These are phyloP conservation scores for Pugionium cornutum DNA, from an alignment of 345 rosid genomes.

Conservation along the genomic window DNA sequence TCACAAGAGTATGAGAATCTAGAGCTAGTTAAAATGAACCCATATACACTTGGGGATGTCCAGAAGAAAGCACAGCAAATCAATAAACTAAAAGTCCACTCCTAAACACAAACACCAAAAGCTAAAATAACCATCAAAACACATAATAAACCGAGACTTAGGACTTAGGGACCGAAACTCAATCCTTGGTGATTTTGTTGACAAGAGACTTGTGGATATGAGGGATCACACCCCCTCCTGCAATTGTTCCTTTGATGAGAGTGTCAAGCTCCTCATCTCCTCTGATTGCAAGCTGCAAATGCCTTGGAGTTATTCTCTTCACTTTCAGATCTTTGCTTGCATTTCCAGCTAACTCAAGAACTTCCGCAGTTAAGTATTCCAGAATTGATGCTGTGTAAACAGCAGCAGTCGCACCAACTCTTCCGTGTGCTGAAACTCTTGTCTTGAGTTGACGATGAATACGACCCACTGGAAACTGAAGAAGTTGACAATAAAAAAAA, in stretches of 20 bases:
- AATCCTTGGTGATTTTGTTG: slow-evolving; percentile 77
- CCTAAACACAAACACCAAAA: slow-evolving; percentile 17
- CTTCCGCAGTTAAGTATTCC: slow-evolving; percentile 75
- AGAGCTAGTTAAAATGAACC: slow-evolving; percentile 12
- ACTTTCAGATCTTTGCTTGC: slow-evolving; percentile 78
- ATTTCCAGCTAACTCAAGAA: slow-evolving; percentile 74
- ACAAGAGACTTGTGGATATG: slow-evolving; percentile 91
- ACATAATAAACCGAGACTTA: not conserved
- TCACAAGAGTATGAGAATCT: slow-evolving; percentile 18
- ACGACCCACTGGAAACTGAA: slow-evolving; percentile 77
- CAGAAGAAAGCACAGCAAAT: slow-evolving; percentile 20
- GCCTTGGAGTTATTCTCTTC: slow-evolving; percentile 69
- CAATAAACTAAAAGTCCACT: not conserved
- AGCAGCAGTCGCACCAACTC: slow-evolving; percentile 83
- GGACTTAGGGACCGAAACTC: slow-evolving; percentile 7
- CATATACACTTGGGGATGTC: slow-evolving; percentile 33
- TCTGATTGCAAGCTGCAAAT: slow-evolving; percentile 62
- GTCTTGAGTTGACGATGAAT: slow-evolving; percentile 71
- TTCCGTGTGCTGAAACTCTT: slow-evolving; percentile 57
- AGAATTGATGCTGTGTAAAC: slow-evolving; percentile 71
- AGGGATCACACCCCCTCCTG: slow-evolving; percentile 89
- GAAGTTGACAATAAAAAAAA: not conserved
- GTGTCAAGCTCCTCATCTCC: slow-evolving; percentile 67
- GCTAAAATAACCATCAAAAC: slow-evolving; percentile 14
- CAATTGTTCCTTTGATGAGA: slow-evolving; percentile 77